These are phyloP conservation scores for Asterella californica DNA, from an alignment of 225 moss, liverwort and hornwort genomes.

Conservation along the genomic window DNA sequence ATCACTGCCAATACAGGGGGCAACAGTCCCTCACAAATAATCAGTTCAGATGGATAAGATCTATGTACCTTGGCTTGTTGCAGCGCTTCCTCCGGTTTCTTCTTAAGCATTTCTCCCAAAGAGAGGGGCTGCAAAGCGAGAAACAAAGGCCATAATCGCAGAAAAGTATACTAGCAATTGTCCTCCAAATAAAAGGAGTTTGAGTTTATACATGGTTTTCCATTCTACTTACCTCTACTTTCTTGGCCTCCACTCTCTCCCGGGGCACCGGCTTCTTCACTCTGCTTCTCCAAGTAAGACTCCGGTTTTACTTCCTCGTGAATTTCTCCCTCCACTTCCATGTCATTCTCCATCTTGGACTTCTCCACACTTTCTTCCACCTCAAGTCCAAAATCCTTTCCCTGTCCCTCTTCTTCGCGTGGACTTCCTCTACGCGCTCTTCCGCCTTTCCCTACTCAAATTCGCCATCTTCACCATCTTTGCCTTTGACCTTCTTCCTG, in stretches of 20 bases:
- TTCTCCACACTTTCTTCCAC: slow-evolving; percentile 21
- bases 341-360: slow-evolving; percentile 33
- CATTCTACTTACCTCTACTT: slow-evolving; percentile 54
- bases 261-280: slow-evolving; percentile 30
- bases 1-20: background rate
- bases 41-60: background rate
- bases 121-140: slow-evolving; percentile 74
- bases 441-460: slow-evolving; percentile 30
- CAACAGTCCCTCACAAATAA: background rate
- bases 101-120: slow-evolving; percentile 90
- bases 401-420: slow-evolving; percentile 40
- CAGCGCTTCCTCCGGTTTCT: slow-evolving; percentile 85
- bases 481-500: slow-evolving; percentile 46
- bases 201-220: background rate
- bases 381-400: slow-evolving; percentile 35
- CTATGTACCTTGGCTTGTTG: slow-evolving; percentile 86
- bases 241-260: slow-evolving; percentile 50
- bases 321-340: slow-evolving; percentile 84
- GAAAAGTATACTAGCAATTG: background rate
- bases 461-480: slow-evolving; percentile 35
- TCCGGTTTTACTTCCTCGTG: slow-evolving; percentile 47
- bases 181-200: background rate
- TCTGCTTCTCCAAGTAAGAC: slow-evolving; percentile 29
- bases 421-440: slow-evolving; percentile 43
- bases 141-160: background rate